phyloP scores from a whole-genome alignment of 305 asterid species.

The Salvia sclarea region DNA sequence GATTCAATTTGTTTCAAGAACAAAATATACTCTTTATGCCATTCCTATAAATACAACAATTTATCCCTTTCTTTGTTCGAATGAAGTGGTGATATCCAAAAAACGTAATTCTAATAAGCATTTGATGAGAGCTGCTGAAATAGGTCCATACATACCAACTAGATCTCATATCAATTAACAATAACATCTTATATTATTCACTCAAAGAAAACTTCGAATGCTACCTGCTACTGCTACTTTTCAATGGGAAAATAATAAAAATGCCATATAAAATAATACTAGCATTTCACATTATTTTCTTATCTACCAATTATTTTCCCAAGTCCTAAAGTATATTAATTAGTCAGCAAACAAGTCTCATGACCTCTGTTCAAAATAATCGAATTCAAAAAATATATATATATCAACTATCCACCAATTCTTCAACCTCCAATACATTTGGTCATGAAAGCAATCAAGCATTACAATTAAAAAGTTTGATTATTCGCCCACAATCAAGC shows the following conservation, averaged over 20 bases:
- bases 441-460: too few species aligned
- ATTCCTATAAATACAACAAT: constrained; percentile 12
- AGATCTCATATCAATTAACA: neutral
- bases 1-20: constrained; percentile 8
- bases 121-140: constrained; percentile 5
- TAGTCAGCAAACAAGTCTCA: too few species aligned
- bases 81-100: constrained; percentile 3
- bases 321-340: too few species aligned
- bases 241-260: constrained; percentile 17
- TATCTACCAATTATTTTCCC: too few species aligned
- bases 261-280: constrained; percentile 8
- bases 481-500: too few species aligned
- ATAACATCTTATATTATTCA: constrained; percentile 13
- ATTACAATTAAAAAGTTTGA: too few species aligned
- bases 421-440: too few species aligned
- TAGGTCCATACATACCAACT: constrained; percentile 3
- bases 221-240: constrained; percentile 3
- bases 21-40: neutral
- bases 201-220: neutral
- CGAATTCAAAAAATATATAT: too few species aligned
- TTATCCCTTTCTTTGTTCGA: neutral
- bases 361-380: too few species aligned
- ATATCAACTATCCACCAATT: too few species aligned
- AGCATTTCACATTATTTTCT: too few species aligned
- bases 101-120: neutral